These are phyloP conservation scores for Anthoceros angustus DNA, from an alignment of 225 moss, liverwort and hornwort genomes.

Conservation along the genomic window DNA sequence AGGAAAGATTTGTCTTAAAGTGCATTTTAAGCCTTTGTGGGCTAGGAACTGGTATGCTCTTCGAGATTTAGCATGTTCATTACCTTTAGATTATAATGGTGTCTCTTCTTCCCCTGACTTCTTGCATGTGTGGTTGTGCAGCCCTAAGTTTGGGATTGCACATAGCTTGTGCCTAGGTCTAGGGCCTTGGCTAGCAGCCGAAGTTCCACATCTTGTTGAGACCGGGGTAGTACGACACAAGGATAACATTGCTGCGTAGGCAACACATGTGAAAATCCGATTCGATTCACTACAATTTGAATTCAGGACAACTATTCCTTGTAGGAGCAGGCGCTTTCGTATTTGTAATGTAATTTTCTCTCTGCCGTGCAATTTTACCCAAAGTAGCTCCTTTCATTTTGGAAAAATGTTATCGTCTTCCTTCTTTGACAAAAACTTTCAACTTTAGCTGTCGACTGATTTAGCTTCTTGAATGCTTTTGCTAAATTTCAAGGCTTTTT, in stretches of 20 bases:
- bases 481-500: no score
- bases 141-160: conserved; percentile 75
- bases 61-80: not conserved
- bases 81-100: not conserved
- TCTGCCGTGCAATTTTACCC: no score
- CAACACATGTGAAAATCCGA: not conserved
- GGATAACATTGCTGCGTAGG: conserved; percentile 24
- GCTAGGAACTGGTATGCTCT: conserved; percentile 51
- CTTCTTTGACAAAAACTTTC: no score
- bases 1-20: conserved; percentile 86
- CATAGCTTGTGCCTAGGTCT: conserved; percentile 90
- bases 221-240: conserved; percentile 77
- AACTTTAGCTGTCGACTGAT: no score
- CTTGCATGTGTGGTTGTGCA: not conserved
- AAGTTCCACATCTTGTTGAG: conserved; percentile 83
- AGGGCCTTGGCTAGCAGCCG: conserved; percentile 91
- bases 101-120: not conserved
- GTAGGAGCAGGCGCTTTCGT: no score
- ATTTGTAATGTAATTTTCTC: no score
- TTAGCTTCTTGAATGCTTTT: no score
- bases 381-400: no score
- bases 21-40: conserved; percentile 96
- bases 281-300: no score
- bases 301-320: no score
- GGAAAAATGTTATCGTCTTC: no score